These are phyloP conservation scores for Dactylorhiza incarnata DNA, from an alignment of 106 monocot genomes.

Conservation along the genomic window DNA sequence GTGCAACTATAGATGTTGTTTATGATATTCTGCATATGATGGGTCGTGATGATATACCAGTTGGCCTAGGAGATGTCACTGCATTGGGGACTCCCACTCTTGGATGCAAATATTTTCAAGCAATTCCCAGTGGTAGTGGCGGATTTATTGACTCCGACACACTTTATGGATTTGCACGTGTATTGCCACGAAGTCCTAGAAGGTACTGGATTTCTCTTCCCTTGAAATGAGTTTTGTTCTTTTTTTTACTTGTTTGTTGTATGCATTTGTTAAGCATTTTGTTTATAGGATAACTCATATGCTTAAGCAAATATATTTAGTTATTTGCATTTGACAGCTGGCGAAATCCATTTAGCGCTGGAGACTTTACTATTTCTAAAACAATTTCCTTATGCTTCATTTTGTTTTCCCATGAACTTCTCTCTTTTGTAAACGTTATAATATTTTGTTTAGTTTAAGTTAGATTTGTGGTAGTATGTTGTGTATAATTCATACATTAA, in stretches of 20 bases:
- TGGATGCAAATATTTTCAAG: conserved; percentile 52
- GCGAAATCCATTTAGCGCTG: neutral
- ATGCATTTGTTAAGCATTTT: neutral
- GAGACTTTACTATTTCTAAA: neutral
- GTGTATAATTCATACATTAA: too few relatives aligned
- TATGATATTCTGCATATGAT: conserved; percentile 96
- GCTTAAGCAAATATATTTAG: neutral
- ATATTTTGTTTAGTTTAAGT: too few relatives aligned
- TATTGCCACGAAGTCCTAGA: conserved; percentile 75
- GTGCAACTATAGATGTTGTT: conserved; percentile 74
- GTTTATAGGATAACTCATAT: neutral
- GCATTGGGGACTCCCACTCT: conserved; percentile 41
- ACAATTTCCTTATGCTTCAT: too few relatives aligned
- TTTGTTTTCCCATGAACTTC: too few relatives aligned
- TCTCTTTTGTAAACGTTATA: too few relatives aligned
- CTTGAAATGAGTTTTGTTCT: neutral
- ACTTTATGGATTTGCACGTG: conserved; percentile 68
- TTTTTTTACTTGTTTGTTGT: neutral
- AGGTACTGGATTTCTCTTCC: conserved; percentile 31
- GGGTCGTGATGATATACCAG: conserved; percentile 91
- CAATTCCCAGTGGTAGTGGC: conserved; percentile 76
- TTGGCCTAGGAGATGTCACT: conserved; percentile 62
- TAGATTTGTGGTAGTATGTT: too few relatives aligned
- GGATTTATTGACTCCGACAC: conserved; percentile 88
- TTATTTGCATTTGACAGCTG: neutral